Evolutionary conservation across 2,329 filamentous ascomycete genomes (phyloP), one percentile per base, ranked within the genome.

Genomic region (Nothopassalora personata): DNA sequence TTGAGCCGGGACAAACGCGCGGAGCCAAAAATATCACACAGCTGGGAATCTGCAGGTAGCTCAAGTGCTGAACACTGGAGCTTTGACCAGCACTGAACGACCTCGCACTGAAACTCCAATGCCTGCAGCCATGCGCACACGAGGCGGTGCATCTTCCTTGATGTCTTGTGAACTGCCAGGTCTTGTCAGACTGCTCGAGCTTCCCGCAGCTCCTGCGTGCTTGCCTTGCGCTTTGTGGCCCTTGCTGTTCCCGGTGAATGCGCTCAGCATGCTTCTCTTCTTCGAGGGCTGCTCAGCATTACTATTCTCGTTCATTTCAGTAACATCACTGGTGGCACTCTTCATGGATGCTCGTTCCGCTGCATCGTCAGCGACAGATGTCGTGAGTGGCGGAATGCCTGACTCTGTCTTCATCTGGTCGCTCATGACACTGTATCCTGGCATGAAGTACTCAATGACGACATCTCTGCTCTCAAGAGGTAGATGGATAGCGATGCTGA

Each of bases 381-480:
- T 73, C n/a, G 70, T 73, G 30, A 81, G 70, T 5, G 77, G 70
- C 6, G 79, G 79, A 31, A 81, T 79, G 28, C 78, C 77, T 4
- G 78, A 76, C 72, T 97, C 94, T 4, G 91, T 77, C 69, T 96
- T 95, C 92, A 97, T 97, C 63, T 89, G 81, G 4, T 87, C 83
- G 1, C 85, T 78, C 61, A 87, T 81, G 58, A 97, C 80, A 46
- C 80, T 73, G 48, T 88, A 83, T 47, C 90, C 89, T 0, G 94
- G 93, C 58, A 87, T 77, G 54, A 92, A 91, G 71, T 96, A 97
- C 62, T 88, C 85, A 61, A 99, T 88, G 47, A 86, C 86, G 15
- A 99, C 90, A 70, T 97, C 94, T 64, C 94, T 85, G 66, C 90
- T 94, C 75, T 99, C 94, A 43, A 96, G 77, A 0, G 94, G 93